phyloP scores from a whole-genome alignment of 2,329 filamentous ascomycete genomes.

The Parasarocladium wereldwijsianum region DNA sequence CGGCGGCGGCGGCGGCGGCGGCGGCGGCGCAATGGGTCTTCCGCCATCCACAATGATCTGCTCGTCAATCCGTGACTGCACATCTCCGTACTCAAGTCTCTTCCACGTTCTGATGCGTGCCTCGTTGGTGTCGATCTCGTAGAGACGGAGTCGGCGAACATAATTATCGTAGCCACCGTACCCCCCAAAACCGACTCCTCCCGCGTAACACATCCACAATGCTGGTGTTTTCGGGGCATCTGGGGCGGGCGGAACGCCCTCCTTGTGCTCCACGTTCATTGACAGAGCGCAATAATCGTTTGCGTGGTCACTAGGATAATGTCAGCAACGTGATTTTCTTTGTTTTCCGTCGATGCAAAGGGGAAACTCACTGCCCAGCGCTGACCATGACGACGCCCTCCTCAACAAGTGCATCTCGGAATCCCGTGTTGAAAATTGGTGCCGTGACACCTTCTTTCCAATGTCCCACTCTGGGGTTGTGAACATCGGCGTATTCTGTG shows the following conservation, averaged over 20 bases:
- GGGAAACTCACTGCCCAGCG: constrained; percentile 66
- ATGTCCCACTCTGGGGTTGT: constrained; percentile 46
- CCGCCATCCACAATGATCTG: constrained; percentile 54
- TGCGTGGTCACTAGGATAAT: constrained; percentile 57
- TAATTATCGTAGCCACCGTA: constrained; percentile 87
- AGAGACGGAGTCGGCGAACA: constrained; percentile 71
- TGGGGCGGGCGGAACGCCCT: constrained; percentile 9
- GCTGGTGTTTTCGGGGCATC: constrained; percentile 34
- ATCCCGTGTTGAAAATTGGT: constrained; percentile 80
- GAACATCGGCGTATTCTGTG: constrained; percentile 62
- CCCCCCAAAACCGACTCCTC: constrained; percentile 81
- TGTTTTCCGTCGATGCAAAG: not conserved
- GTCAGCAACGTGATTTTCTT: constrained; percentile 9
- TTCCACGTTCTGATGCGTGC: constrained; percentile 88
- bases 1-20: too few relatives aligned
- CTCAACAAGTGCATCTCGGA: constrained; percentile 76
- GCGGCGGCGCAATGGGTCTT: constrained; percentile 21
- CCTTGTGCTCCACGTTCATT: constrained; percentile 16
- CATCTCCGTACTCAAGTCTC: constrained; percentile 56
- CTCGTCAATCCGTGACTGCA: constrained; percentile 39
- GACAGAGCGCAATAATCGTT: constrained; percentile 90
- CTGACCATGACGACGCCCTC: constrained; percentile 77
- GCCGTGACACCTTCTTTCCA: constrained; percentile 80
- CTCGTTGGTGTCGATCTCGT: constrained; percentile 85
- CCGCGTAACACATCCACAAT: constrained; percentile 97